A percentile compares a stretch with the other conserved stretches of the same genome.
phyloP scores from a whole-genome alignment of 108 stramenopile genomes.

The Stephanodiscus minutulus region DNA sequence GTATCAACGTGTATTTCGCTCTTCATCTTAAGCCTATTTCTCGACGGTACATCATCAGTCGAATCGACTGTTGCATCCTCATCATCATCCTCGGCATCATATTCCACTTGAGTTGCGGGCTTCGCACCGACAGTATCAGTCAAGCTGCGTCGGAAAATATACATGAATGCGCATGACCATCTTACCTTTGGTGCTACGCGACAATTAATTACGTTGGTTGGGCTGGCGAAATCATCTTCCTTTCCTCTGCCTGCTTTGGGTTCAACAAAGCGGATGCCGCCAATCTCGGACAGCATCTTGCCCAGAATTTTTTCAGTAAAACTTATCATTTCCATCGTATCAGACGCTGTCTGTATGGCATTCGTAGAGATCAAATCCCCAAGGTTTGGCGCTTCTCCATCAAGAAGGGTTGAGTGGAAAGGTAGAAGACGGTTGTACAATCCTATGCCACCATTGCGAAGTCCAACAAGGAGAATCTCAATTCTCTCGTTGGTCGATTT shows the following conservation, averaged over 20 bases:
- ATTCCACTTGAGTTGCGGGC: conserved; percentile 23
- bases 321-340: conserved; percentile 55
- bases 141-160: conserved; percentile 12
- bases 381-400: conserved; percentile 51
- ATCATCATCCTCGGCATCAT: conserved; percentile 7
- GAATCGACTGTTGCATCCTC: conserved; percentile 10
- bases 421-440: conserved; percentile 68
- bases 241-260: conserved; percentile 23
- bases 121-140: too few relatives aligned
- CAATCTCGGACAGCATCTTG: conserved; percentile 53
- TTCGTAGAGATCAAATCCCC: conserved; percentile 49
- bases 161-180: conserved; percentile 1
- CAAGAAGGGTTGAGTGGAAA: conserved; percentile 53
- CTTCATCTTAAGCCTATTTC: conserved; percentile 3
- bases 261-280: conserved; percentile 44
- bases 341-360: conserved; percentile 51
- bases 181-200: conserved; percentile 33
- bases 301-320: conserved; percentile 48
- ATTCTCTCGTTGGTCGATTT: conserved; percentile 64
- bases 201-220: conserved; percentile 18
- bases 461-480: conserved; percentile 60
- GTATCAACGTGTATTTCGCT: conserved; percentile 2
- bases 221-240: conserved; percentile 19
- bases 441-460: conserved; percentile 69
- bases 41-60: conserved; percentile 5